Conservation (phyloP, 768 basidiomycete species). For the Leccinum pellstonianum region DNA sequence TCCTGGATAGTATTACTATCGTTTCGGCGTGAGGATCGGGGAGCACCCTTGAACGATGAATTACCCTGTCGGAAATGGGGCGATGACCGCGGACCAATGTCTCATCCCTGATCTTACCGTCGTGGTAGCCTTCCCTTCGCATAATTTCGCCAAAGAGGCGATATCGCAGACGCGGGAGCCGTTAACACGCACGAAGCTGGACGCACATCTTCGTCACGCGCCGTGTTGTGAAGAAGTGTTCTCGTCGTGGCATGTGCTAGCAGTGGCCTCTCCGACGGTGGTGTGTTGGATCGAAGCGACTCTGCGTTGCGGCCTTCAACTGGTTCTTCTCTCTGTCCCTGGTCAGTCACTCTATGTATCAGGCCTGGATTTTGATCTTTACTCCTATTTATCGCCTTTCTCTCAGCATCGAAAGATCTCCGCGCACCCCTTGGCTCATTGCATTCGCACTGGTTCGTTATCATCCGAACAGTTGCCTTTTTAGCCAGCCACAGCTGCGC, state of each 20-base stretch:
- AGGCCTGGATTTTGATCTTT: neutral
- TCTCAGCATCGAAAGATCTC: neutral
- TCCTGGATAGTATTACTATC: neutral
- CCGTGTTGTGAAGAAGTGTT: neutral
- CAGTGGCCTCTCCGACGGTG: neutral
- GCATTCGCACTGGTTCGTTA: neutral
- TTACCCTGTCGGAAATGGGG: slow-evolving; percentile 3
- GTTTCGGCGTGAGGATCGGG: slow-evolving; percentile 20
- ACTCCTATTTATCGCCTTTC: neutral
- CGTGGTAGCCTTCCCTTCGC: neutral
- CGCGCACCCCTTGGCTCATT: neutral
- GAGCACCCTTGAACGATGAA: slow-evolving; percentile 8
- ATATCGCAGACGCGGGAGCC: neutral
- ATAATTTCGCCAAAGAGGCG: neutral
- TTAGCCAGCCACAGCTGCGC: neutral
- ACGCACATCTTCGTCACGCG: neutral
- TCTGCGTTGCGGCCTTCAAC: neutral
- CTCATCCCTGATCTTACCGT: neutral
- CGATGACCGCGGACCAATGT: slow-evolving; percentile 16
- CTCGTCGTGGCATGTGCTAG: neutral
- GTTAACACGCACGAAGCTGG: neutral
- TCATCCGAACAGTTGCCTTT: neutral
- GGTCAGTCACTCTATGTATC: neutral
- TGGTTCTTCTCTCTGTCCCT: neutral
- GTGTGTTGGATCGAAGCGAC: neutral